A percentile compares a stretch with the other conserved stretches of the same genome.
Evolutionary conservation across 2,329 filamentous ascomycete genomes (phyloP).

Genomic region (Aspergillus clavatus): DNA sequence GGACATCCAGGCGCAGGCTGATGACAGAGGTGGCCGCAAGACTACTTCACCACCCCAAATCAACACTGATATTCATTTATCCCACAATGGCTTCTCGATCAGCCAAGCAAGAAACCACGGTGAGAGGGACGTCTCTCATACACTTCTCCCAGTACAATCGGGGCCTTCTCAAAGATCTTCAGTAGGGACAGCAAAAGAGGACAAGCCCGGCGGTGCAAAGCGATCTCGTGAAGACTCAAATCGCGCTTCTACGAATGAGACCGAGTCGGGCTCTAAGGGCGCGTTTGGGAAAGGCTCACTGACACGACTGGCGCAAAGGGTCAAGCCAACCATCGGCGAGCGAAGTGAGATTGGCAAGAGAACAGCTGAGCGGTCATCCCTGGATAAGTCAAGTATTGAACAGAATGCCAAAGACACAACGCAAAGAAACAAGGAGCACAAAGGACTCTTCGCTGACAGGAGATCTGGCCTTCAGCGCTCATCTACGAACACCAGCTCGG

Average conservation of each 20-base stretch:
- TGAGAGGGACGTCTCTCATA: neutral
- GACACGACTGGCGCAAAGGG: slow-evolving; percentile 32
- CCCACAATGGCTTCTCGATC: neutral
- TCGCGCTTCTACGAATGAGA: slow-evolving; percentile 16
- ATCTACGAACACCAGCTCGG: slow-evolving; percentile 7
- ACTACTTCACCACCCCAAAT: neutral
- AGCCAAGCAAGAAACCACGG: neutral
- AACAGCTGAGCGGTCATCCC: slow-evolving; percentile 14
- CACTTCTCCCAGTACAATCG: neutral
- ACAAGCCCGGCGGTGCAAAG: neutral
- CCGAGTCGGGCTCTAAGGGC: slow-evolving; percentile 18
- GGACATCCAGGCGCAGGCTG: neutral
- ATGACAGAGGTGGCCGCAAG: neutral
- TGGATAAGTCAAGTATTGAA: slow-evolving; percentile 9
- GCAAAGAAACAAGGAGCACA: slow-evolving; percentile 16
- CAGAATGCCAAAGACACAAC: neutral
- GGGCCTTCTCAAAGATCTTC: neutral
- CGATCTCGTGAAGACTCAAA: slow-evolving; percentile 6
- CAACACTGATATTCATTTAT: neutral
- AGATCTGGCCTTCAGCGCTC: slow-evolving; percentile 11
- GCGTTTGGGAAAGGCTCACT: slow-evolving; percentile 25
- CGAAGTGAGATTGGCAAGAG: slow-evolving; percentile 22
- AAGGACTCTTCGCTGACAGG: slow-evolving; percentile 16
- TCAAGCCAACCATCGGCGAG: slow-evolving; percentile 24
- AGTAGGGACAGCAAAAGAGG: neutral